A percentile compares a stretch with the other conserved stretches of the same genome.
Conservation (phyloP, 176 grass and related monocot genomes). For the Musa troglodytarum region DNA sequence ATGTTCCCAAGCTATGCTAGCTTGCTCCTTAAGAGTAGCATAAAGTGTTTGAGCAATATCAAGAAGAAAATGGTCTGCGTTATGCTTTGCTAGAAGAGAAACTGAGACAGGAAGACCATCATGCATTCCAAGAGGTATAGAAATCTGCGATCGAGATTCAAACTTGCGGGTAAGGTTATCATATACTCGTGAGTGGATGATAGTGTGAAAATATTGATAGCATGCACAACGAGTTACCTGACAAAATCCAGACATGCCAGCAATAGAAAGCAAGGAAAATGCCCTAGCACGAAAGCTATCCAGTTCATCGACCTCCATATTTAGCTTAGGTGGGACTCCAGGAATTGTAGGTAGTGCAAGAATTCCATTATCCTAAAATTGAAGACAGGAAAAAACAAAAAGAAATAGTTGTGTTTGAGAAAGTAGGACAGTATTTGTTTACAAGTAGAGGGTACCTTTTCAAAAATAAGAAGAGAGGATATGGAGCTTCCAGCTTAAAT, state of each 20-base stretch:
- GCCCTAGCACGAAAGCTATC: conserved; percentile 50
- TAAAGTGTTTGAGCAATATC: conserved; percentile 43
- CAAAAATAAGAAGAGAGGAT: too few relatives aligned
- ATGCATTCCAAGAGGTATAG: conserved; percentile 59
- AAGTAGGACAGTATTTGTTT: neutral
- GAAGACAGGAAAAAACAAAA: neutral
- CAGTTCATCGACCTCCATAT: conserved; percentile 36
- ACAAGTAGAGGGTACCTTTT: neutral
- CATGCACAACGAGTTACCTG: conserved; percentile 34
- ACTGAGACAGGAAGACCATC: conserved; percentile 60
- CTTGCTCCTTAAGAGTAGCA: conserved; percentile 45
- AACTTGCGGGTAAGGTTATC: neutral
- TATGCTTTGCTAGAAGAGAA: conserved; percentile 56
- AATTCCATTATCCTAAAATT: conserved; percentile 44
- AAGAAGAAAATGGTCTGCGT: conserved; percentile 55
- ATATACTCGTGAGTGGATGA: neutral
- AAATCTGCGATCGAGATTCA: conserved; percentile 32
- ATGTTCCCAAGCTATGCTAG: conserved; percentile 33
- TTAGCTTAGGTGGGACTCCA: conserved; percentile 60
- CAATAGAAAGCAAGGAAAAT: conserved; percentile 74
- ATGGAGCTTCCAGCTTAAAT: too few relatives aligned
- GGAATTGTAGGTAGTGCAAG: conserved; percentile 72
- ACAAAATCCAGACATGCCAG: conserved; percentile 71
- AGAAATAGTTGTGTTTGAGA: neutral
- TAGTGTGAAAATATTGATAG: neutral